A percentile compares a stretch with the other conserved stretches of the same genome.
Evolutionary conservation across 164 flowering plant genomes (phyloP).

Genomic region (Houttuynia cordata): DNA sequence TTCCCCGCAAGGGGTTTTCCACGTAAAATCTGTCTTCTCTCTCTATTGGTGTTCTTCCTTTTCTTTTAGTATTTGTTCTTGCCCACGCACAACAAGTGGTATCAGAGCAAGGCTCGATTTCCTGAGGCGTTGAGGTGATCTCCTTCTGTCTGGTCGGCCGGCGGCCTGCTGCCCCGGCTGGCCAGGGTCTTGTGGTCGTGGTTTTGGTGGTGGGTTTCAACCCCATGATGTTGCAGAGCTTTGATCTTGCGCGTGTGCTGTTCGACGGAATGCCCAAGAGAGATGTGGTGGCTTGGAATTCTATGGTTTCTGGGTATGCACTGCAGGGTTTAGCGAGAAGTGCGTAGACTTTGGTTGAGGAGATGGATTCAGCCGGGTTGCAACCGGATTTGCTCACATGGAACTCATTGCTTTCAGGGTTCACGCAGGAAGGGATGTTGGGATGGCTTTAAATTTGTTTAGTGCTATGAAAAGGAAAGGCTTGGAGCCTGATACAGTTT

Average conservation of each 20-base stretch:
- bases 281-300: slow-evolving; percentile 65
- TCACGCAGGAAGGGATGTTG: slow-evolving; percentile 30
- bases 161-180: too few relatives aligned
- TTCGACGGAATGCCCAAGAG: slow-evolving; percentile 45
- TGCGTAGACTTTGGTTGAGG: slow-evolving; percentile 43
- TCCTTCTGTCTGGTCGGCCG: too few relatives aligned
- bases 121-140: too few relatives aligned
- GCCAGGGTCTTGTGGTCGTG: too few relatives aligned
- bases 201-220: too few relatives aligned
- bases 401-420: slow-evolving; percentile 69
- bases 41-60: too few relatives aligned
- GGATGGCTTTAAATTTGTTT: slow-evolving; percentile 28
- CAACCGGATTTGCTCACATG: slow-evolving; percentile 68
- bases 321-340: slow-evolving; percentile 33
- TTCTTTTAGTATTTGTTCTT: too few relatives aligned
- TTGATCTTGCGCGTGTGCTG: slow-evolving; percentile 36
- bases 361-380: slow-evolving; percentile 26
- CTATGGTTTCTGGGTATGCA: slow-evolving; percentile 62
- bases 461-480: slow-evolving; percentile 24
- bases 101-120: too few relatives aligned
- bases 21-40: too few relatives aligned
- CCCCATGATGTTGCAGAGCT: too few relatives aligned
- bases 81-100: too few relatives aligned
- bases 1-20: too few relatives aligned
- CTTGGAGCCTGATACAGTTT: slow-evolving; percentile 49